Base-by-base conservation (phyloP, 371 early-diverging fungal genomes). In the Syncephalastrum contaminatum region DNA sequence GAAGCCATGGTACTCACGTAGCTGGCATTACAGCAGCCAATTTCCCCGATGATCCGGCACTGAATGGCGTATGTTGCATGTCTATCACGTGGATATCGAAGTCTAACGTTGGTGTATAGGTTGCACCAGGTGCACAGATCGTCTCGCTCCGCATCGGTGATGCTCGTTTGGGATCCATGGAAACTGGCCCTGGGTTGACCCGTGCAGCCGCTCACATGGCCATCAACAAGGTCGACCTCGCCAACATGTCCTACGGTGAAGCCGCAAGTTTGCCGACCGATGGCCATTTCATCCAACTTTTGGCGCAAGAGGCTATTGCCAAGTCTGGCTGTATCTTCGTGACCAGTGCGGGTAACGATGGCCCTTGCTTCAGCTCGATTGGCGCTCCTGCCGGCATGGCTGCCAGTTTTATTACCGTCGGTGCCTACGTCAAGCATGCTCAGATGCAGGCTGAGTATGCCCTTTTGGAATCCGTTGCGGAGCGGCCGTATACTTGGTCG, bases 191-290 rank as follows among this genome's bases (percentile, higher is more conserved):
- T 14, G 93, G 88, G 1, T 77, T 98, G 30, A 87, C 90, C 7
- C 87, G 98, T 56, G 95, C 96, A 1, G 88, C 87, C 22, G 81
- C 80, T 25, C 92, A 92, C 61, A 80, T 86, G 48, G 85, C 82
- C 24, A 88, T 83, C 59, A 74, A 90, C 63, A 87, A 89, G 63
- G 81, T 83, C 12, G 95, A 96, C 59, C 75, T 97, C n/a, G 96
- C 94, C 51, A 98, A 98, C 74, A 94, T 98, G 86, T 91, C 92
- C 24, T 97, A 88, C 64, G 97, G 97, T 55, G 97, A 97, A 81
- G 84, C 90, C 3, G 67, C 85, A 7, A 69, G 85, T 39, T 68
- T 84, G 12, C 80, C 93, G 25, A 83, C 90, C 58, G 68, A 67
- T 20, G 97, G 97, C 25, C 87, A 89, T 55, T 94, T 92, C 69